Percentiles rank a stretch among this genome's conserved stretches.
Conservation (phyloP, 2,329 filamentous ascomycete species). For the Sporothrix schenckii region DNA sequence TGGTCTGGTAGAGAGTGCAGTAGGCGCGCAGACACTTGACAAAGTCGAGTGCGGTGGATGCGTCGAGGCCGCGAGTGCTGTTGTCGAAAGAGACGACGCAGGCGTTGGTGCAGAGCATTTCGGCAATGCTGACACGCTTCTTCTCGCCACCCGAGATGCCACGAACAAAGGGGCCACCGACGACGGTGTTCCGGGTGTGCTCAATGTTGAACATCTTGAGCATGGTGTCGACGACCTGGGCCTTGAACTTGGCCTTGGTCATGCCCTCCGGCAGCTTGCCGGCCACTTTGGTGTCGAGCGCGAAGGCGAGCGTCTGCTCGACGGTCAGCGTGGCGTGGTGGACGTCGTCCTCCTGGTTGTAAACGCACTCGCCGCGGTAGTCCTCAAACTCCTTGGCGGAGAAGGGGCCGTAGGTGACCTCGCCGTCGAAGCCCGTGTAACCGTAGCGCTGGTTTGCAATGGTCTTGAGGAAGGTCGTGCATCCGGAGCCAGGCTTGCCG, state of each 20-base stretch:
- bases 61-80: constrained; percentile 59
- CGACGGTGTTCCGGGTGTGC: constrained; percentile 81
- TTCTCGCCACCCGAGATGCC: constrained; percentile 80
- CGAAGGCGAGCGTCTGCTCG: constrained; percentile 83
- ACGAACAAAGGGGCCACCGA: constrained; percentile 79
- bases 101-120: constrained; percentile 76
- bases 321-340: constrained; percentile 86
- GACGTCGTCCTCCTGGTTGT: constrained; percentile 84
- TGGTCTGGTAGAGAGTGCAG: constrained; percentile 81
- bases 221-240: constrained; percentile 71
- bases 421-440: constrained; percentile 62
- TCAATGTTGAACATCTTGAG: constrained; percentile 94
- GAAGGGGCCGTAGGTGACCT: constrained; percentile 77
- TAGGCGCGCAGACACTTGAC: constrained; percentile 70
- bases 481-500: constrained; percentile 73
- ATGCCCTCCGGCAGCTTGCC: constrained; percentile 76
- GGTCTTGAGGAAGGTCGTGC: constrained; percentile 69
- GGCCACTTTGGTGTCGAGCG: constrained; percentile 81
- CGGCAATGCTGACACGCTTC: constrained; percentile 79
- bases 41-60: constrained; percentile 59
- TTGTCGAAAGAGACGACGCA: constrained; percentile 77
- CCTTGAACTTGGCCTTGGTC: constrained; percentile 69
- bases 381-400: constrained; percentile 69
- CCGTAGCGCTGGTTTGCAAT: constrained; percentile 67
- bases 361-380: constrained; percentile 81